Evolutionary conservation across 257 asterid species (phyloP).

Genomic region (Lavandula angustifolia): DNA sequence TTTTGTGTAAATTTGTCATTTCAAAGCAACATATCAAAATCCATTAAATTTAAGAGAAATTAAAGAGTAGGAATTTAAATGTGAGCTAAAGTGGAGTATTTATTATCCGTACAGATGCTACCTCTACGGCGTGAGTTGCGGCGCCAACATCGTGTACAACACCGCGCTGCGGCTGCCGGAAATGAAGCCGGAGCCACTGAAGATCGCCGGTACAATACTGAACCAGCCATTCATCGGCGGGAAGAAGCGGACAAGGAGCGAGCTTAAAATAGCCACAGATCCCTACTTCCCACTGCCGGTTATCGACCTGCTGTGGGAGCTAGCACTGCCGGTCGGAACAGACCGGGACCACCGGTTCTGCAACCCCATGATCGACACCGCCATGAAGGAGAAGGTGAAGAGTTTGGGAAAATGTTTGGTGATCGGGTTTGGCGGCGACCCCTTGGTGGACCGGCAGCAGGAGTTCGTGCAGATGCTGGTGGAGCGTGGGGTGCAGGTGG

Average conservation of each 20-base stretch:
- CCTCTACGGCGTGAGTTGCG: constrained; percentile 71
- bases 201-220: constrained; percentile 55
- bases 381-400: constrained; percentile 51
- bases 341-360: constrained; percentile 86
- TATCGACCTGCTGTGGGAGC: constrained; percentile 74
- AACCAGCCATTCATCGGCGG: constrained; percentile 88
- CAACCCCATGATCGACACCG: constrained; percentile 60
- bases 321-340: constrained; percentile 70
- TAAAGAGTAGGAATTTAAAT: too few species aligned
- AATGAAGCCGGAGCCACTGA: constrained; percentile 48
- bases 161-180: constrained; percentile 59
- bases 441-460: constrained; percentile 78
- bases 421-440: constrained; percentile 87
- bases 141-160: constrained; percentile 75
- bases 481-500: constrained; percentile 68
- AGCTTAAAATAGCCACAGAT: constrained; percentile 71
- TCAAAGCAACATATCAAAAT: too few species aligned
- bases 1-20: too few species aligned
- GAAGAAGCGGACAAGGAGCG: constrained; percentile 65
- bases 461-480: constrained; percentile 76
- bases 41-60: too few species aligned
- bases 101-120: constrained; percentile 48
- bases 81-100: too few species aligned
- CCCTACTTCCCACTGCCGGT: constrained; percentile 75
- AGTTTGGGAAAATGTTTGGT: constrained; percentile 68